phyloP scores from a whole-genome alignment of 345 rosid species.

The Linum trigynum region DNA sequence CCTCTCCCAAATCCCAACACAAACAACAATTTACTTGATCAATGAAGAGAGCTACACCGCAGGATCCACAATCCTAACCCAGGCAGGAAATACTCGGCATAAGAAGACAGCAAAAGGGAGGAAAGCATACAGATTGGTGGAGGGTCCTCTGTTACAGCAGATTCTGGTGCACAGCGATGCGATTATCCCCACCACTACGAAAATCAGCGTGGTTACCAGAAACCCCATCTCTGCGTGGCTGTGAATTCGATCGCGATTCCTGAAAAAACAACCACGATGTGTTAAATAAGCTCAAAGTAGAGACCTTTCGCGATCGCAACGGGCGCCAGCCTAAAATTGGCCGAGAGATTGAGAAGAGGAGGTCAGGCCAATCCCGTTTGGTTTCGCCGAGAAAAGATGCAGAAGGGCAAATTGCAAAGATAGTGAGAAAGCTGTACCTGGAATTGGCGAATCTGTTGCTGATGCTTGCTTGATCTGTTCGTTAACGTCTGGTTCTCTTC shows the following conservation, averaged over 20 bases:
- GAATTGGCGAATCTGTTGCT: too few species aligned
- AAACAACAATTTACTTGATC: too few species aligned
- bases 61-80: not conserved
- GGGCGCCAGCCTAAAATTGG: not conserved
- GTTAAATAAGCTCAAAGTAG: not conserved
- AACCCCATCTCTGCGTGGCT: conserved; percentile 53
- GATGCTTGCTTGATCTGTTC: too few species aligned
- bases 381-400: too few species aligned
- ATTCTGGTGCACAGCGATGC: conserved; percentile 72
- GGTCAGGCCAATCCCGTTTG: not conserved
- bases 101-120: not conserved
- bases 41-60: not conserved
- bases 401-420: too few species aligned
- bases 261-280: not conserved
- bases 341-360: not conserved
- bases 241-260: conserved; percentile 3
- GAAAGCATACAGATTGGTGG: conserved; percentile 69
- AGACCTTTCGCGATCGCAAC: not conserved
- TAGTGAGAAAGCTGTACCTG: too few species aligned
- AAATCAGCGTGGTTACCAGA: conserved; percentile 69
- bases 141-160: conserved; percentile 85
- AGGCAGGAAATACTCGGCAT: not conserved
- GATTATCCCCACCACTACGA: conserved; percentile 69
- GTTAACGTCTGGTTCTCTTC: too few species aligned
- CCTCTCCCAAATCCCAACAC: too few species aligned